Evolutionary conservation across 2,329 filamentous ascomycete genomes (phyloP), one percentile per base, ranked within the genome.

Genomic region (Aureobasidium sp.): DNA sequence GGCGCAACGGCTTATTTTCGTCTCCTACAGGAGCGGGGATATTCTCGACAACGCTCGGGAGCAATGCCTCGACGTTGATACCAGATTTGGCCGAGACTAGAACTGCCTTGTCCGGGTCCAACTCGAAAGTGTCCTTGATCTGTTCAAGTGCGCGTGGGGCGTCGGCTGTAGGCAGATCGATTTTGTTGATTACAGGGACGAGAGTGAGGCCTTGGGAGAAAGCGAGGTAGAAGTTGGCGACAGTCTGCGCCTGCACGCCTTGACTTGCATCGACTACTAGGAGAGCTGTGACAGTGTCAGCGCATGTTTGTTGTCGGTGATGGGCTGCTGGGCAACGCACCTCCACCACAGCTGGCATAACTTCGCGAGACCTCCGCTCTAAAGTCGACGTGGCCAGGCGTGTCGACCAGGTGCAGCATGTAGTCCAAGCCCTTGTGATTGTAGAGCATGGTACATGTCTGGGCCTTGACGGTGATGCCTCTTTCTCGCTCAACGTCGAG

Each of bases 401-500:
- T 99, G 74, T 99, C 94, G 62, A 99, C 92, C 31, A 99, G 82
- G 75, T 99, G 94, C 34, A 99, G 81, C 62, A 99, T 82, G 73
- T 97, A 97, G 74, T 99, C 94, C 36, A 88, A 79, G 17, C 89
- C 92, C 20, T 88, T 79, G 77, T 96, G 81, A 31, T 88, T 91
- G 79, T 97, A 96, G 58, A 99, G 84, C 94, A 99, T 99, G 62
- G 88, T 94, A 76, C 94, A 97, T 62, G 94, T 97, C 79, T 99
- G 94, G 61, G 94, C 94, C 79, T 99, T 99, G 74, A 99, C 94
- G 0, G 94, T 99, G 73, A 99, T 99, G 65, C 94, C 94, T 42
- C 94, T 85, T 76, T 97, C 91, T 57, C 94, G 83, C 78, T 99
- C 94, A 61, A 99, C 94, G 73, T 99, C 94, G 39, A 99, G 84